Base-by-base conservation (phyloP, 768 basidiomycete species). In the Rhodotorula paludigena region DNA sequence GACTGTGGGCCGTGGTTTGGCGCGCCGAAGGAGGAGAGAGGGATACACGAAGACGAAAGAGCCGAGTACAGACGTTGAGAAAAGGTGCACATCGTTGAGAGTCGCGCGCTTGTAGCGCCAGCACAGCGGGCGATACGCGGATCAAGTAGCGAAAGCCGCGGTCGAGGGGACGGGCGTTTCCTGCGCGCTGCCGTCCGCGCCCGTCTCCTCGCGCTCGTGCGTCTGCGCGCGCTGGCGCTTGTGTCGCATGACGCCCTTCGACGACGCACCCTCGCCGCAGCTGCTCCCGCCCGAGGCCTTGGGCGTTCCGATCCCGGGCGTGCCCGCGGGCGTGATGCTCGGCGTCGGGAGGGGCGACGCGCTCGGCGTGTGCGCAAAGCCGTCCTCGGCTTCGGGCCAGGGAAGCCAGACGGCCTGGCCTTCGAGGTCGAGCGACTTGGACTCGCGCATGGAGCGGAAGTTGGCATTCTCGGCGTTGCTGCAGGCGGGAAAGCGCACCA, bases 391-490 rank as follows among this genome's bases (percentile, higher is more conserved):
- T 49, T 66, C 64, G 35, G 69, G 69, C 69, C 69, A 71, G 4
- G 69, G 61, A 4, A 54, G 39, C 53, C 59, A 66, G 20, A 60
- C 60, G 0, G 64, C 63, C 39, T 64, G 63, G 16, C 77, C 74
- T 57, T 92, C 92, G 73, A 94, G 84, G 78, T 96, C 91, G 75
- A 97, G 83, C 68, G 90, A 92, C 66, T 86, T 85, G 48, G 90
- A 92, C 79, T 98, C 94, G 73, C 90, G 87, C 77, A 96, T 79
- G 63, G 87, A 83, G 54, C 93, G 89, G 82, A 92, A 94, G 80
- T 96, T 92, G 79, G 86, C 85, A 28, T 89, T 87, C 77, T 93
- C 92, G 33, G 57, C 52, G 45, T 59, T 63, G 23, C 55, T 68
- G 47, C 87, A 88, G 66, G 83, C 85, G 82, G 68, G 49, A 57